Conservation (phyloP, 2,329 filamentous ascomycete species). For the Arthrobotrys iridis region DNA sequence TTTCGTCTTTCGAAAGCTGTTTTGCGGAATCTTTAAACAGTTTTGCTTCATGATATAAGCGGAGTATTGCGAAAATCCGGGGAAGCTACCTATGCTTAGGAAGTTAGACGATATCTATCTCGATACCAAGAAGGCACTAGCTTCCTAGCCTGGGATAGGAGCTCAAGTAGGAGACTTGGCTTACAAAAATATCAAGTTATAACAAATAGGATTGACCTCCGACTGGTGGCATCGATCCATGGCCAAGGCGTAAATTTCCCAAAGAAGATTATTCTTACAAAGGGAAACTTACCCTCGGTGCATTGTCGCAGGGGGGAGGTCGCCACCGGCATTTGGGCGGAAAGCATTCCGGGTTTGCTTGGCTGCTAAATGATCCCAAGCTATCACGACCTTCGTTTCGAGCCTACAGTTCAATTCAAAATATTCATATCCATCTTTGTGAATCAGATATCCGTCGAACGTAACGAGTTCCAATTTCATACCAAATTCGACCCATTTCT, state of each 20-base stretch:
- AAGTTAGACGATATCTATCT: not conserved
- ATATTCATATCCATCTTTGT: not conserved
- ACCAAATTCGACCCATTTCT: not conserved
- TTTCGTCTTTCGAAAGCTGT: not conserved
- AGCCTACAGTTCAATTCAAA: not conserved
- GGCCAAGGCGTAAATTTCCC: conserved; percentile 3
- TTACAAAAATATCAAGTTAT: not conserved
- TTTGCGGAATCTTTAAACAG: not conserved
- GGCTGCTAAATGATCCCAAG: not conserved
- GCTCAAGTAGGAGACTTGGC: conserved; percentile 9
- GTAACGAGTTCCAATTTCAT: not conserved
- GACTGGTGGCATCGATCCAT: not conserved
- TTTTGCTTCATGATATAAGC: not conserved
- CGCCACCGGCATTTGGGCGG: not conserved
- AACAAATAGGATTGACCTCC: not conserved
- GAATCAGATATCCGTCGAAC: not conserved
- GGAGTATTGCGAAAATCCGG: conserved; percentile 12
- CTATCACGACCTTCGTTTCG: not conserved
- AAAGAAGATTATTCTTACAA: conserved; percentile 12
- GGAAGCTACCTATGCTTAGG: conserved; percentile 1
- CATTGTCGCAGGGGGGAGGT: not conserved
- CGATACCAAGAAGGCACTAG: conserved; percentile 3
- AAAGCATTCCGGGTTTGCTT: not conserved
- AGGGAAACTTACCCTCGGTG: conserved; percentile 1
- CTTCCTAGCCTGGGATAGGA: conserved; percentile 19